Conservation (phyloP, 129 eudicot species). For the Helianthus annuus region HanXRQr2.0-SUNRISE NC_035442.2:171583465-171583964, state of each 20-base stretch:
- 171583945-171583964: neutral
- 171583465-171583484: no score
- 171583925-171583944: neutral
- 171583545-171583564: neutral
- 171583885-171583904: neutral
- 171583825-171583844: neutral
- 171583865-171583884: neutral
- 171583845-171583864: neutral
- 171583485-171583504: no score
- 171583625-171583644: conserved; percentile 27
- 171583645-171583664: neutral
- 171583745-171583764: neutral
- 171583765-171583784: neutral
- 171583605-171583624: conserved; percentile 18
- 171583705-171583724: neutral
- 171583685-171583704: neutral
- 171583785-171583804: neutral
- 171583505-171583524: no score
- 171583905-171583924: neutral
- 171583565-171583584: conserved; percentile 29
- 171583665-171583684: no score
- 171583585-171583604: conserved; percentile 52
- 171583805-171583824: no score
- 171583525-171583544: conserved; percentile 25
- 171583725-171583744: neutral